phyloP scores from a whole-genome alignment of 208 protist species.

The Wallacemonas sp. region DNA sequence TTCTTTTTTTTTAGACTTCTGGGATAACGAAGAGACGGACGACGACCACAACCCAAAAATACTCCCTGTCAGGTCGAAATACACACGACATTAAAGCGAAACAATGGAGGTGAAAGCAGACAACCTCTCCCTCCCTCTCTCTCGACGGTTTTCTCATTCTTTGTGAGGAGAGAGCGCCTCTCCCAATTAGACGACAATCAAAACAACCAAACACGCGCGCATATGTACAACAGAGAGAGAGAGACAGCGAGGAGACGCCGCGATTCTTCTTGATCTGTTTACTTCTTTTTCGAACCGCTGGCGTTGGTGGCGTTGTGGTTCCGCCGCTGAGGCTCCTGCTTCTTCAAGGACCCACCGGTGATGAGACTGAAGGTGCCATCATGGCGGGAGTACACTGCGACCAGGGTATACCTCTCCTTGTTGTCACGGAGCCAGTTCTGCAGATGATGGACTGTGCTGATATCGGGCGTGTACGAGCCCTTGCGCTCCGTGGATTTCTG shows the following conservation, averaged over 20 bases:
- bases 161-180: too few relatives aligned
- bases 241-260: too few relatives aligned
- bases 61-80: background rate
- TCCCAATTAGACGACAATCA: too few relatives aligned
- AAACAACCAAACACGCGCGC: too few relatives aligned
- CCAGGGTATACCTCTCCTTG: conserved; percentile 26
- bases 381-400: conserved; percentile 48
- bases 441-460: conserved; percentile 21
- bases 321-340: background rate
- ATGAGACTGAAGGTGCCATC: conserved; percentile 44
- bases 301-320: conserved; percentile 1
- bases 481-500: conserved; percentile 3
- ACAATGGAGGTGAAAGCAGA: too few relatives aligned
- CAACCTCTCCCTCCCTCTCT: too few relatives aligned
- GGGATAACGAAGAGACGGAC: too few relatives aligned
- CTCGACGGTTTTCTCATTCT: too few relatives aligned
- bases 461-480: background rate
- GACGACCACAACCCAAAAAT: too few relatives aligned
- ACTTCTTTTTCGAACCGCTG: conserved; percentile 12
- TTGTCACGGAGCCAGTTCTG: conserved; percentile 45
- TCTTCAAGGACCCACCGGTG: conserved; percentile 33
- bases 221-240: too few relatives aligned
- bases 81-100: conserved; percentile 5
- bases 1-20: too few relatives aligned
- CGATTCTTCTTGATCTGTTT: background rate